phyloP scores from a whole-genome alignment of 805 yeast genomes.

The Suhomyces pyralidae region DNA sequence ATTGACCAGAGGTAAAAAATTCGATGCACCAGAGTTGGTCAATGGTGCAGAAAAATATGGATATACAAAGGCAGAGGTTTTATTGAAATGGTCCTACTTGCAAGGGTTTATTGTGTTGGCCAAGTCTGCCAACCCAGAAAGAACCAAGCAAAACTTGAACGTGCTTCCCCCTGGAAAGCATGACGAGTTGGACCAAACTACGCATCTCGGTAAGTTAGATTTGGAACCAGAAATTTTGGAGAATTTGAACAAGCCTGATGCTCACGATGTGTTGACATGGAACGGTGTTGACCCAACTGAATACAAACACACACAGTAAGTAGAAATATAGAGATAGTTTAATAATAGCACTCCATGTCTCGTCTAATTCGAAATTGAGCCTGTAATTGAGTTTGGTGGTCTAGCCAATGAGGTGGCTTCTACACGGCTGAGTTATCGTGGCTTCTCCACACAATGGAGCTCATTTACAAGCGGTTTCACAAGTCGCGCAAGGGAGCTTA shows the following conservation, averaged over 20 bases:
- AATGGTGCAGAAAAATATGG: conserved; percentile 48
- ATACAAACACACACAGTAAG: conserved; percentile 13
- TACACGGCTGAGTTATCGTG: not conserved
- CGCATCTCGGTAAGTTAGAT: conserved; percentile 37
- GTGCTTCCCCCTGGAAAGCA: conserved; percentile 38
- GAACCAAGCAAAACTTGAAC: conserved; percentile 55
- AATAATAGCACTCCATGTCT: not conserved
- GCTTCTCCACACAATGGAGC: not conserved
- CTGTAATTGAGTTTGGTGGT: not conserved
- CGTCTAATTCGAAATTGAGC: not conserved
- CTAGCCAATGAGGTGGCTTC: not conserved
- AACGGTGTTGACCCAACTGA: conserved; percentile 30
- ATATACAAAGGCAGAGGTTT: conserved; percentile 57
- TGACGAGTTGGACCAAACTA: conserved; percentile 24
- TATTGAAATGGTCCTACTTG: conserved; percentile 70
- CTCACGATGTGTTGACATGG: conserved; percentile 35
- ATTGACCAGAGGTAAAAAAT: conserved; percentile 59
- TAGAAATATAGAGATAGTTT: not conserved
- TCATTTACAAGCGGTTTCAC: not conserved
- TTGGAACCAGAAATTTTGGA: conserved; percentile 36
- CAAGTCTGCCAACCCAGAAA: conserved; percentile 49
- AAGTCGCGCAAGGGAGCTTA: not conserved
- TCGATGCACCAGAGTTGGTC: conserved; percentile 52
- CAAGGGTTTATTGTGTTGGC: conserved; percentile 47
- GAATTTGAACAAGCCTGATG: conserved; percentile 34